phyloP scores from a whole-genome alignment of 225 moss, liverwort and hornwort genomes.

The Antitrichia curtipendula region DNA sequence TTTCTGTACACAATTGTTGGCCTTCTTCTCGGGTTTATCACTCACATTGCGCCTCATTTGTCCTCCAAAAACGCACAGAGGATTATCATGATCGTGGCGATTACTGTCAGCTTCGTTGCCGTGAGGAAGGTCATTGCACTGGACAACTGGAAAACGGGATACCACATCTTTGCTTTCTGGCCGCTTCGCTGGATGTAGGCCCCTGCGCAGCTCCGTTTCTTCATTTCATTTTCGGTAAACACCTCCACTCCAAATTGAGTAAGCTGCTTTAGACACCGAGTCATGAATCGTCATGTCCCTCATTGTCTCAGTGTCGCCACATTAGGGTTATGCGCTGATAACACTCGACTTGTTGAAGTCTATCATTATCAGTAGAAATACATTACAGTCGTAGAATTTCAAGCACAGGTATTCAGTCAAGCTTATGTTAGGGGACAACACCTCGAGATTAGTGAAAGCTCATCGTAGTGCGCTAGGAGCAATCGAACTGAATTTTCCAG shows the following conservation, averaged over 20 bases:
- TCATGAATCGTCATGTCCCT: not conserved
- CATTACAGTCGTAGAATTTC: not conserved
- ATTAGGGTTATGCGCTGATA: not conserved
- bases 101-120: constrained; percentile 43
- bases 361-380: not conserved
- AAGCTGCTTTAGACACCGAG: not conserved
- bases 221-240: not conserved
- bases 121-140: constrained; percentile 55
- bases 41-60: constrained; percentile 38
- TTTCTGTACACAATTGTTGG: constrained; percentile 60
- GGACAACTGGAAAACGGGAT: constrained; percentile 83
- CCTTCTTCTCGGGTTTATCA: constrained; percentile 40
- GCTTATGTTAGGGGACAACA: not conserved
- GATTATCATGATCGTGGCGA: constrained; percentile 27
- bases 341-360: not conserved
- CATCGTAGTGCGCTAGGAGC: not conserved
- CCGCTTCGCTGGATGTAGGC: constrained; percentile 28
- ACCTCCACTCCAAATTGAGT: not conserved
- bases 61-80: constrained; percentile 43
- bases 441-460: not conserved
- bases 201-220: not conserved
- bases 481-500: not conserved
- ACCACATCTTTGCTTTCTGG: constrained; percentile 62
- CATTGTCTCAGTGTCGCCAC: not conserved
- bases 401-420: not conserved